Conservation (phyloP, 192 early-diverging fungal species). For the Entomortierella chlamydospora region DNA sequence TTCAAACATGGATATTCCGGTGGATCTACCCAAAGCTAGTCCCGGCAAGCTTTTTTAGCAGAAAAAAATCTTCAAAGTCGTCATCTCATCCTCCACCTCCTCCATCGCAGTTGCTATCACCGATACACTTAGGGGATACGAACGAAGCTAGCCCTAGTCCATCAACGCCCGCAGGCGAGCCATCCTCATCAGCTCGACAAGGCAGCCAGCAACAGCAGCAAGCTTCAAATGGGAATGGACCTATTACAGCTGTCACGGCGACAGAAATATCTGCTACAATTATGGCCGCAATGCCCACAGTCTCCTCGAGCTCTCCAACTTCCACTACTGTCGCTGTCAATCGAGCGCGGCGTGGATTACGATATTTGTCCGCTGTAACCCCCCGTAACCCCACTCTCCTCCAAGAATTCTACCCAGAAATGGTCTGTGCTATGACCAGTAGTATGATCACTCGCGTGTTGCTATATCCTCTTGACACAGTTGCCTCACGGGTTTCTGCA, state of each 20-base stretch:
- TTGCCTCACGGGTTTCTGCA: conserved; percentile 58
- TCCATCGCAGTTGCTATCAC: conserved; percentile 9
- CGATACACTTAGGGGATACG: conserved; percentile 5
- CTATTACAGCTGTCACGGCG: conserved; percentile 34
- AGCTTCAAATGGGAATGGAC: not conserved
- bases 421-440: conserved; percentile 60
- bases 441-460: conserved; percentile 58
- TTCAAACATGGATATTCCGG: conserved; percentile 52
- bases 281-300: conserved; percentile 49
- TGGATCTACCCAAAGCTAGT: conserved; percentile 52
- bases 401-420: conserved; percentile 62
- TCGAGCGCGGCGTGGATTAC: conserved; percentile 31
- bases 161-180: not conserved
- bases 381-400: conserved; percentile 46
- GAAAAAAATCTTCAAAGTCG: conserved; percentile 31
- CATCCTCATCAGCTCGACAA: not conserved
- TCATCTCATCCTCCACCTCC: not conserved
- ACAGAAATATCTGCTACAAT: conserved; percentile 49
- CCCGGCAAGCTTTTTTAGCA: conserved; percentile 23
- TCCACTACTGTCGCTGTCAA: conserved; percentile 28
- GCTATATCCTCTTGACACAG: conserved; percentile 61
- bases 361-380: conserved; percentile 27
- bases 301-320: conserved; percentile 22
- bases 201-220: conserved; percentile 11
- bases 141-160: not conserved